Conservation (phyloP, 1,139 yeast species). For the Saccharomycopsis crataegensis region DNA sequence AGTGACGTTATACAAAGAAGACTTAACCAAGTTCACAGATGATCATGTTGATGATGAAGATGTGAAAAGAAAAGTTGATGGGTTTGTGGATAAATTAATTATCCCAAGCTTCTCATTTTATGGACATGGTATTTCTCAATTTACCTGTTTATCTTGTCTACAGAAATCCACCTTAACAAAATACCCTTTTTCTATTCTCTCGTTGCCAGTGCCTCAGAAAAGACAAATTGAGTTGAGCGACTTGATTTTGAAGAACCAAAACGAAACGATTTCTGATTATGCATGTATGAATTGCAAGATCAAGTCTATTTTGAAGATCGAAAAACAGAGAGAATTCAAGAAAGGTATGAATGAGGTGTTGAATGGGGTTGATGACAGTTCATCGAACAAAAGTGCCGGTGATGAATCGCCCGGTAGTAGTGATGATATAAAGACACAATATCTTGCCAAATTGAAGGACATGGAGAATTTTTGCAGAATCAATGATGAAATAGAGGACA, state of each 20-base stretch:
- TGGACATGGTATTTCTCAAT: constrained; percentile 58
- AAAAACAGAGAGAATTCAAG: constrained; percentile 23
- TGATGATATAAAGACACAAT: constrained; percentile 22
- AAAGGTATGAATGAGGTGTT: constrained; percentile 20
- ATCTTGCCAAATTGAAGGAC: constrained; percentile 28
- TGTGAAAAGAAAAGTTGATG: neutral
- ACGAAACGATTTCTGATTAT: constrained; percentile 72
- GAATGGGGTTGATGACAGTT: constrained; percentile 19
- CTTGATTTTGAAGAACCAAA: constrained; percentile 49
- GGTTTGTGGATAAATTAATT: constrained; percentile 19
- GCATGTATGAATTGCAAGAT: constrained; percentile 70
- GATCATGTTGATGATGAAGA: constrained; percentile 18
- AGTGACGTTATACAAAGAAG: constrained; percentile 24
- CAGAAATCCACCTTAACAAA: constrained; percentile 53
- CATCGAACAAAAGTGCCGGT: neutral
- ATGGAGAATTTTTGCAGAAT: constrained; percentile 39
- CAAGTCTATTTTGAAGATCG: constrained; percentile 35
- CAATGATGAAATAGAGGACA: constrained; percentile 50
- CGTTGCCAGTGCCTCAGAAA: constrained; percentile 67
- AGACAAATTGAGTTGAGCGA: constrained; percentile 41
- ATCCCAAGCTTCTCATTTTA: constrained; percentile 66
- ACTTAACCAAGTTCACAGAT: constrained; percentile 16
- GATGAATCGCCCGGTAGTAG: constrained; percentile 21
- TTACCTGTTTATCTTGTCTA: constrained; percentile 63
- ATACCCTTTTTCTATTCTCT: constrained; percentile 62